Conservation (phyloP, 1,284 basidiomycete species). For the Papiliotrema laurentii region DNA sequence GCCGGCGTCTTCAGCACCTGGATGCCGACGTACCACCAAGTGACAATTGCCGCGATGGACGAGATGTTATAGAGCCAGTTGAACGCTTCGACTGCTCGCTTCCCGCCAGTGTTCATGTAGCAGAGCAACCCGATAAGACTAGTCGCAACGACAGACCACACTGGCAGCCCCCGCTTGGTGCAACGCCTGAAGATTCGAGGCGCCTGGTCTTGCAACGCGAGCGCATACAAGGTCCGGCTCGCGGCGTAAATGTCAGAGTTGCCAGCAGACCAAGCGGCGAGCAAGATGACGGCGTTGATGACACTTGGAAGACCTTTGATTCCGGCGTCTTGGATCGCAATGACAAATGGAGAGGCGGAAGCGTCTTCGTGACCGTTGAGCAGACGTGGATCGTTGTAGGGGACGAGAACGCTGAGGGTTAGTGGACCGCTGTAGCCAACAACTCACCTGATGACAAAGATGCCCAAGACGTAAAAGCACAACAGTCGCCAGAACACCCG, state of each 20-base stretch:
- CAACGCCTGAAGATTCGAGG: conserved; percentile 55
- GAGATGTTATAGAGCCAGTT: conserved; percentile 64
- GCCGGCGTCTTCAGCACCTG: too few species aligned
- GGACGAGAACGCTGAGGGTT: conserved; percentile 77
- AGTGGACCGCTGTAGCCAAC: too few species aligned
- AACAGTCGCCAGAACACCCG: conserved; percentile 75
- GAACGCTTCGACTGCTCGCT: conserved; percentile 43
- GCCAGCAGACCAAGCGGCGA: conserved; percentile 76
- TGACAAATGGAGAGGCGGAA: conserved; percentile 62
- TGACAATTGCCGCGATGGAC: conserved; percentile 64
- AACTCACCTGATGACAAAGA: conserved; percentile 53
- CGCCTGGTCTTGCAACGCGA: conserved; percentile 70
- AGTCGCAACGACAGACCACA: conserved; percentile 53
- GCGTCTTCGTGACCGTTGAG: conserved; percentile 54
- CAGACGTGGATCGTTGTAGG: conserved; percentile 62
- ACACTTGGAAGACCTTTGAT: conserved; percentile 60
- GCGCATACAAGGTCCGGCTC: conserved; percentile 75
- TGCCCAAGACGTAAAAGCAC: conserved; percentile 59
- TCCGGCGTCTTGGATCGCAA: conserved; percentile 71
- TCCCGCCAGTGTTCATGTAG: conserved; percentile 52
- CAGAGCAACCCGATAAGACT: conserved; percentile 52
- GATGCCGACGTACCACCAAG: conserved; percentile 60
- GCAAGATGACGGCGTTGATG: conserved; percentile 56
- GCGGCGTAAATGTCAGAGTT: conserved; percentile 76
- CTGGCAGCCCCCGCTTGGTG: conserved; percentile 70